Evolutionary conservation across 2,329 filamentous ascomycete genomes (phyloP).

Genomic region (Metarhizium brunneum): DNA sequence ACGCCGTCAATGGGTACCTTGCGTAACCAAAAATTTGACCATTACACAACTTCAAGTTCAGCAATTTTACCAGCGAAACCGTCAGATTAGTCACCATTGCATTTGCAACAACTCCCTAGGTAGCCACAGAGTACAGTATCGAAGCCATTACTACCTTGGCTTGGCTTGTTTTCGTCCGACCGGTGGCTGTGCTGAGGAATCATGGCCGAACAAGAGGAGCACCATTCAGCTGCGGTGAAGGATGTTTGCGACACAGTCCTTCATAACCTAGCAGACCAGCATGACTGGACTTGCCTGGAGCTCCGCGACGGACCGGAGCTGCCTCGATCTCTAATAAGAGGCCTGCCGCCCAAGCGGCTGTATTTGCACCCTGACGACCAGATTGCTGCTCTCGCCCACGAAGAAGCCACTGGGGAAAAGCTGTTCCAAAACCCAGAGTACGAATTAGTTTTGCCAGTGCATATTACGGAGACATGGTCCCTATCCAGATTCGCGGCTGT

Average conservation of each 20-base stretch:
- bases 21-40: too few species aligned
- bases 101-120: neutral
- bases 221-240: neutral
- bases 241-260: slow-evolving; percentile 39
- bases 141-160: neutral
- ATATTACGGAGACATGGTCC: slow-evolving; percentile 65
- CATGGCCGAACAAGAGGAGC: neutral
- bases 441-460: slow-evolving; percentile 72
- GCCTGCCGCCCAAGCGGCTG: slow-evolving; percentile 61
- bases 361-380: slow-evolving; percentile 81
- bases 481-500: slow-evolving; percentile 55
- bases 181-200: neutral
- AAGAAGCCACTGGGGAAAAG: slow-evolving; percentile 36
- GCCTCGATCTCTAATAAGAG: slow-evolving; percentile 57
- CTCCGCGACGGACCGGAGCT: slow-evolving; percentile 37
- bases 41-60: neutral
- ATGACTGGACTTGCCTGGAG: slow-evolving; percentile 60
- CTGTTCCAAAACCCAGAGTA: slow-evolving; percentile 43
- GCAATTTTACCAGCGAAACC: too few species aligned
- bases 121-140: neutral
- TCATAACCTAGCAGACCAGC: slow-evolving; percentile 65
- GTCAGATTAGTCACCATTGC: neutral
- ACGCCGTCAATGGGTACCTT: too few species aligned
- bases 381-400: slow-evolving; percentile 57
- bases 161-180: neutral